These are phyloP conservation scores for Scedosporium dehoogii DNA, from an alignment of 2,329 filamentous ascomycete genomes.

Conservation along the genomic window DNA sequence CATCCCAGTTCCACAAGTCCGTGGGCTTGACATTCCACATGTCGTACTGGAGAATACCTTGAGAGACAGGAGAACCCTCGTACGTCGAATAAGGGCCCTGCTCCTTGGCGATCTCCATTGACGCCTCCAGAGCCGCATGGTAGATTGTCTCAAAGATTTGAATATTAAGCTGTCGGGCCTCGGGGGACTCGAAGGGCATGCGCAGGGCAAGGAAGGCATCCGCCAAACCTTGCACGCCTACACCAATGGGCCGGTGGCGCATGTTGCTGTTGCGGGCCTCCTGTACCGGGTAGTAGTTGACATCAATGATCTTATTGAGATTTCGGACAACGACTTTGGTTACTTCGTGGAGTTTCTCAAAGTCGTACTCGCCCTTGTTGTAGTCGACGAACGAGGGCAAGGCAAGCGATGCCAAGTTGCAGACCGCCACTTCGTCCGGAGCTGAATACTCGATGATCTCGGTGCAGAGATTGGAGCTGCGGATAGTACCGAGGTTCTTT, in stretches of 20 bases:
- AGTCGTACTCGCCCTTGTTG: slow-evolving; percentile 77
- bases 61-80: slow-evolving; percentile 83
- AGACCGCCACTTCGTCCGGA: slow-evolving; percentile 96
- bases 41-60: slow-evolving; percentile 95
- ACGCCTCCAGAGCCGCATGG: slow-evolving; percentile 85
- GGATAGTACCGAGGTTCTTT: slow-evolving; percentile 97
- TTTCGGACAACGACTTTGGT: slow-evolving; percentile 87
- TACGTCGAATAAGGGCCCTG: slow-evolving; percentile 84
- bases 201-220: slow-evolving; percentile 96
- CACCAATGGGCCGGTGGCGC: slow-evolving; percentile 88
- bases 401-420: slow-evolving; percentile 91
- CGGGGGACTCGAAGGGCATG: slow-evolving; percentile 91
- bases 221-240: slow-evolving; percentile 95
- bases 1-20: slow-evolving; percentile 93
- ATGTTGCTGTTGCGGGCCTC: slow-evolving; percentile 96
- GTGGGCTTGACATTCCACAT: slow-evolving; percentile 96
- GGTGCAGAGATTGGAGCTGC: slow-evolving; percentile 97
- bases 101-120: slow-evolving; percentile 73
- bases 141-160: slow-evolving; percentile 99
- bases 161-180: slow-evolving; percentile 88
- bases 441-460: slow-evolving; percentile 97
- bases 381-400: slow-evolving; percentile 88
- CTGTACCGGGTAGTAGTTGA: slow-evolving; percentile 95
- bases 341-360: slow-evolving; percentile 93
- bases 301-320: slow-evolving; percentile 95